phyloP scores from a whole-genome alignment of 345 rosid genomes.

The Microcos paniculata region DNA sequence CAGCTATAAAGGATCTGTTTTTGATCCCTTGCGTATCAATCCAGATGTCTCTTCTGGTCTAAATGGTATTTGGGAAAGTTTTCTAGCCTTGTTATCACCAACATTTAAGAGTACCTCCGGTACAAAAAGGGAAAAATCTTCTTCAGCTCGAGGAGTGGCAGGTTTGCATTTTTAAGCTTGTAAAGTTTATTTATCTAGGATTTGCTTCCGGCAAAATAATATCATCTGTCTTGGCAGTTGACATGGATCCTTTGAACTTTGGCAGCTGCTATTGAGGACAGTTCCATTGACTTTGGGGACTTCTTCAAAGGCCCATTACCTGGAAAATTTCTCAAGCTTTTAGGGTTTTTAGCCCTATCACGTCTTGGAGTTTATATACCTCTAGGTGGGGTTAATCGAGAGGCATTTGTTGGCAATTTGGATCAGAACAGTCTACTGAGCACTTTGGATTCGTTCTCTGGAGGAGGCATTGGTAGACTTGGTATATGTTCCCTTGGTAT shows the following conservation, averaged over 20 bases:
- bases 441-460: constrained; percentile 96
- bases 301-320: constrained; percentile 95
- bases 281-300: constrained; percentile 96
- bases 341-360: constrained; percentile 81
- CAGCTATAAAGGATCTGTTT: constrained; percentile 58
- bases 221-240: constrained; percentile 18
- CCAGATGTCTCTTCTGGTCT: constrained; percentile 48
- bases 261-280: constrained; percentile 97
- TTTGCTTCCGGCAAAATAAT: not conserved
- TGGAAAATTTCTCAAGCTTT: constrained; percentile 86
- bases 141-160: constrained; percentile 79
- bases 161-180: constrained; percentile 40
- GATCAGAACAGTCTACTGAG: constrained; percentile 87
- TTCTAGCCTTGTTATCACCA: constrained; percentile 55
- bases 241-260: constrained; percentile 27
- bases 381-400: constrained; percentile 93
- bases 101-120: constrained; percentile 58
- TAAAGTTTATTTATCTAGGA: not conserved
- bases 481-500: constrained; percentile 97
- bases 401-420: constrained; percentile 88
- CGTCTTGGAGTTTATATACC: constrained; percentile 94
- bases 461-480: constrained; percentile 96
- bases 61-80: constrained; percentile 53
- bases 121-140: constrained; percentile 58
- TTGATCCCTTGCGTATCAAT: constrained; percentile 82